Conservation (phyloP, 208 protist species). For the Jaenimonas drosophilae region DNA sequence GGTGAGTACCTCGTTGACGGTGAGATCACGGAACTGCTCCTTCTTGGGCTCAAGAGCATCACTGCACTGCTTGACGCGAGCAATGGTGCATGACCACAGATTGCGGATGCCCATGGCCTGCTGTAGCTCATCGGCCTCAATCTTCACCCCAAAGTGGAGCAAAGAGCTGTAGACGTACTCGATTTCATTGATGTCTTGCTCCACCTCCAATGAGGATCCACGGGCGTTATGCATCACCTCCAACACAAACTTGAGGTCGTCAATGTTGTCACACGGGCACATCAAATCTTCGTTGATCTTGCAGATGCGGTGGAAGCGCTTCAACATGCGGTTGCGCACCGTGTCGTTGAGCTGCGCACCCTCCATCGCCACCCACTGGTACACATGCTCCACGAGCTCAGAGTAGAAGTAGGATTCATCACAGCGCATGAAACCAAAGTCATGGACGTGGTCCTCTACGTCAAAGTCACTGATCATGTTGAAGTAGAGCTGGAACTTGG, state of each 20-base stretch:
- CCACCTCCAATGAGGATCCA: conserved; percentile 83
- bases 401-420: conserved; percentile 86
- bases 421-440: conserved; percentile 95
- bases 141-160: conserved; percentile 82
- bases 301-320: conserved; percentile 61
- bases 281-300: conserved; percentile 86
- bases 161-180: conserved; percentile 94
- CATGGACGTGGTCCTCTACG: conserved; percentile 68
- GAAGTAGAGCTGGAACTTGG: conserved; percentile 91
- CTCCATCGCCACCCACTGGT: conserved; percentile 91
- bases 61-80: conserved; percentile 60
- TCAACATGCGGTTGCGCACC: conserved; percentile 63
- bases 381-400: conserved; percentile 87
- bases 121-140: conserved; percentile 72
- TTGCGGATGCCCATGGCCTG: conserved; percentile 66
- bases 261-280: conserved; percentile 86
- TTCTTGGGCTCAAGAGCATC: conserved; percentile 88
- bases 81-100: conserved; percentile 84
- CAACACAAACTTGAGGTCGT: conserved; percentile 95
- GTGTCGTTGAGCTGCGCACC: conserved; percentile 91
- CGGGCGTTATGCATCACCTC: conserved; percentile 90
- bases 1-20: conserved; percentile 75
- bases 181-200: conserved; percentile 91
- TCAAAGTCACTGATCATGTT: conserved; percentile 92
- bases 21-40: conserved; percentile 91